Conservation (phyloP, 2,329 filamentous ascomycete genomes). For the Aspergillus sp. region DNA sequence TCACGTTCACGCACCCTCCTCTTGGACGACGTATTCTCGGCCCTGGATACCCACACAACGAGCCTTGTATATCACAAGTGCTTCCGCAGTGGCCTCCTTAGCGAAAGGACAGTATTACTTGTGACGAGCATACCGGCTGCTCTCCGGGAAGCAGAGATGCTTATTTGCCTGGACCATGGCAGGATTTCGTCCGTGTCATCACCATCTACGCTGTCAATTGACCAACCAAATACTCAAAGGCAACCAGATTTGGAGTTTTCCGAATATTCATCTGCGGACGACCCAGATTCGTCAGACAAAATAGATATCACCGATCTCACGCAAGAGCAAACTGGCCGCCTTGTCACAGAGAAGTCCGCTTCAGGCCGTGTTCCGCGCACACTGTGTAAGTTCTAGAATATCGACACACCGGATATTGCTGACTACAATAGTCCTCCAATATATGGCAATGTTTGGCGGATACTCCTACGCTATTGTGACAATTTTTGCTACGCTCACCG, state of each 20-base stretch:
- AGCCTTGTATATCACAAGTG: conserved; percentile 48
- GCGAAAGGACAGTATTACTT: conserved; percentile 46
- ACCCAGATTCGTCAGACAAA: background rate
- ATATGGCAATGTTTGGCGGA: conserved; percentile 18
- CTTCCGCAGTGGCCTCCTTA: conserved; percentile 48
- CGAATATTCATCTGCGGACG: conserved; percentile 4
- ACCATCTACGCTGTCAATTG: conserved; percentile 1
- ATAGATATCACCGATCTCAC: conserved; percentile 2
- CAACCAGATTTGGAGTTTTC: conserved; percentile 2
- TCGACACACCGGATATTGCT: background rate
- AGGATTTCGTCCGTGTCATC: conserved; percentile 8
- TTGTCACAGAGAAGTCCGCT: conserved; percentile 15
- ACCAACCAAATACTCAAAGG: conserved; percentile 3
- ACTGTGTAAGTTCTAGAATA: conserved; percentile 12
- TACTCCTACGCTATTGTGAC: conserved; percentile 12
- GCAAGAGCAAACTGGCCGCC: conserved; percentile 5
- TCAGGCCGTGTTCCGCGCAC: conserved; percentile 16
- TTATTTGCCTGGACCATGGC: conserved; percentile 12
- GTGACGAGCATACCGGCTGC: conserved; percentile 41
- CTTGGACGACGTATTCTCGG: conserved; percentile 52
- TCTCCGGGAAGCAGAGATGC: conserved; percentile 14
- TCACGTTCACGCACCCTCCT: conserved; percentile 47
- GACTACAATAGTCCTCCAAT: conserved; percentile 12
- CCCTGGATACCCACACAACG: conserved; percentile 50
- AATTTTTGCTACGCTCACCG: conserved; percentile 12